Percentiles rank a stretch among this genome's conserved stretches.
These are phyloP conservation scores for Termitomyces sp. DNA, from an alignment of 768 basidiomycete species.

Conservation along the genomic window DNA sequence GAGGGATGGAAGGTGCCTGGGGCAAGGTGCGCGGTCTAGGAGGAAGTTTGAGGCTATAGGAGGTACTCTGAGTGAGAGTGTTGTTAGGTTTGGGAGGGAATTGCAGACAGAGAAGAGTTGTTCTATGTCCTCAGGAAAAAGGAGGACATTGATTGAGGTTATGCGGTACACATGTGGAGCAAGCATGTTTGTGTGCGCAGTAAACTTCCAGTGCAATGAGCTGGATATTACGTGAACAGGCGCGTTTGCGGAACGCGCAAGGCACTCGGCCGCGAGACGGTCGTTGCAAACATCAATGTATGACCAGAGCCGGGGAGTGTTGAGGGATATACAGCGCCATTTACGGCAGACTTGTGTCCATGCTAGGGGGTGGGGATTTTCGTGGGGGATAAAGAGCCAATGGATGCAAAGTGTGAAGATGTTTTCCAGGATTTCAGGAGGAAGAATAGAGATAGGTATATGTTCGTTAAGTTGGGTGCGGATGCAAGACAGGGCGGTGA, in stretches of 20 bases:
- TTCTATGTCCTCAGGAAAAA: conserved; percentile 28
- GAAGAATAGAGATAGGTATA: conserved; percentile 25
- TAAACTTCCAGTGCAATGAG: conserved; percentile 4
- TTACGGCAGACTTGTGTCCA: conserved; percentile 35
- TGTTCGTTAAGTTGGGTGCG: conserved; percentile 22
- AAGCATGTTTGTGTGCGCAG: conserved; percentile 6
- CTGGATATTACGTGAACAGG: conserved; percentile 29
- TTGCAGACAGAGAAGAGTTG: conserved; percentile 21
- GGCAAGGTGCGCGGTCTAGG: conserved; percentile 9
- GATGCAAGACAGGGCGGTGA: conserved; percentile 20
- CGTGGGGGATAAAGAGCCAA: conserved; percentile 25
- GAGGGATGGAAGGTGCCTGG: conserved; percentile 20
- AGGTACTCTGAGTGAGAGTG: conserved; percentile 29
- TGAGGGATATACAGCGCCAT: conserved; percentile 30
- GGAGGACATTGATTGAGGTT: conserved; percentile 27
- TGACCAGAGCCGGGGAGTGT: conserved; percentile 32
- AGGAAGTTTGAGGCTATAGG: conserved; percentile 19
- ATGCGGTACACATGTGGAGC: conserved; percentile 22
- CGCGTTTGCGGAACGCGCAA: conserved; percentile 26
- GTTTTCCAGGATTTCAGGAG: conserved; percentile 33
- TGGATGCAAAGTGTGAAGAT: conserved; percentile 33
- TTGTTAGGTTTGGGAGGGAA: conserved; percentile 20
- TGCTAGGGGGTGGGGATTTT: conserved; percentile 25
- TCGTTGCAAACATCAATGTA: conserved; percentile 31
- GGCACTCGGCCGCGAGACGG: conserved; percentile 26